phyloP scores from a whole-genome alignment of 768 basidiomycete species.

The Agaricus blazei region DNA sequence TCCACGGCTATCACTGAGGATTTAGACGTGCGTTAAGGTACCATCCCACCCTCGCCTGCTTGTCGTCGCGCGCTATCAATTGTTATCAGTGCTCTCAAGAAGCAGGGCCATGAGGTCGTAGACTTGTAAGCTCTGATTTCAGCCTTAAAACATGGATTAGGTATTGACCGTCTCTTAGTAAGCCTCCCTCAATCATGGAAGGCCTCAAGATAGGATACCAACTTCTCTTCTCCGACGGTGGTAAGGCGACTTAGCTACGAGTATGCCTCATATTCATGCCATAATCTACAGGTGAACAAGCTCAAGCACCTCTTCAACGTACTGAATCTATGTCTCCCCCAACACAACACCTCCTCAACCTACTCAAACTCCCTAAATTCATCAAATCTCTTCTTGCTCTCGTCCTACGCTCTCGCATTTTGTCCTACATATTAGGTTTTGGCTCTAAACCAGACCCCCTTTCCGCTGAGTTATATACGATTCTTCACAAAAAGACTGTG shows the following conservation, averaged over 20 bases:
- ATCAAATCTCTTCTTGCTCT: slow-evolving; percentile 40
- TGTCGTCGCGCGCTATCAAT: slow-evolving; percentile 50
- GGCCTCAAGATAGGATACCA: slow-evolving; percentile 51
- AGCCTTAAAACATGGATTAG: neutral
- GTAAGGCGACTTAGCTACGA: slow-evolving; percentile 22
- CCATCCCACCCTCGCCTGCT: slow-evolving; percentile 58
- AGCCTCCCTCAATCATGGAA: slow-evolving; percentile 44
- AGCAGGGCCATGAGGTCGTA: slow-evolving; percentile 60
- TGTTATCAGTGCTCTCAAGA: slow-evolving; percentile 47
- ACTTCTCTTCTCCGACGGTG: slow-evolving; percentile 52
- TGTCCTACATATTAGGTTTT: slow-evolving; percentile 37
- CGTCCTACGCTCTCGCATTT: slow-evolving; percentile 29
- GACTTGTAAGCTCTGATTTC: slow-evolving; percentile 41
- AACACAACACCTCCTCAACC: slow-evolving; percentile 24
- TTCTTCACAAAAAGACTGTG: slow-evolving; percentile 44
- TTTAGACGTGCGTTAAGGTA: slow-evolving; percentile 30
- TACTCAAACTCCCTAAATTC: slow-evolving; percentile 31
- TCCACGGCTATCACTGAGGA: neutral
- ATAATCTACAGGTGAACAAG: slow-evolving; percentile 35
- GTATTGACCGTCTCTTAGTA: slow-evolving; percentile 14
- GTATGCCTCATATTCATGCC: neutral
- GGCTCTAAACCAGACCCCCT: slow-evolving; percentile 31
- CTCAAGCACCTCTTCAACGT: slow-evolving; percentile 27
- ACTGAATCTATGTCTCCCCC: slow-evolving; percentile 29
- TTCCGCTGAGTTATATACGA: slow-evolving; percentile 28